Conservation (phyloP, 1,284 basidiomycete species). For the Moesziomyces sp. region DNA sequence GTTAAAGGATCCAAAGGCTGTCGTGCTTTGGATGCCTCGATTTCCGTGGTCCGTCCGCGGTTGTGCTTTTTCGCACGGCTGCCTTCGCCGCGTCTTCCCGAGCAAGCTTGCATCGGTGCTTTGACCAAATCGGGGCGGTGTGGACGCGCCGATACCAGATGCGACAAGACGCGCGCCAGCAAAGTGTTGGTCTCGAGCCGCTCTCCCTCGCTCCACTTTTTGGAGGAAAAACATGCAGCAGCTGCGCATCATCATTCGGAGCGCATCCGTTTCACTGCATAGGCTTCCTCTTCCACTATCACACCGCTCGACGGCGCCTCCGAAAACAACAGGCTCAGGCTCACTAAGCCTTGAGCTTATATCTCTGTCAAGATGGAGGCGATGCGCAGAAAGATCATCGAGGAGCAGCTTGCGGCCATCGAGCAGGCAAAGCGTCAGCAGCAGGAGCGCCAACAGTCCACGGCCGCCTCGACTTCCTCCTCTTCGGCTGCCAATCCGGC, state of each 20-base stretch:
- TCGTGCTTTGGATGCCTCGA: constrained; percentile 5
- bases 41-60: constrained; percentile 5
- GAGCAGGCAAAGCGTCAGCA: constrained; percentile 22
- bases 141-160: neutral
- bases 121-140: neutral
- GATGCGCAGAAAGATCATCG: constrained; percentile 48
- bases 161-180: neutral
- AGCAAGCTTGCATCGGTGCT: too few relatives aligned
- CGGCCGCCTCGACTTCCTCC: constrained; percentile 9
- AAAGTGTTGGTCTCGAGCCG: neutral
- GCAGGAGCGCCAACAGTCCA: constrained; percentile 1
- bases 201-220: neutral
- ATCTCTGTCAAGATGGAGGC: constrained; percentile 31
- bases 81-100: too few relatives aligned
- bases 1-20: neutral
- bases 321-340: too few relatives aligned
- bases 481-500: constrained; percentile 10
- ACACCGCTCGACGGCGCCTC: too few relatives aligned
- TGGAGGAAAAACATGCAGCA: neutral
- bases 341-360: neutral
- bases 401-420: constrained; percentile 44
- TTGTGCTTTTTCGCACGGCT: too few relatives aligned
- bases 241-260: too few relatives aligned
- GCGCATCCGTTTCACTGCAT: too few relatives aligned
- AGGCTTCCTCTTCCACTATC: too few relatives aligned